These are phyloP conservation scores for Scheffersomyces quercinus DNA, from an alignment of 1,139 yeast species.

Conservation along the genomic window DNA sequence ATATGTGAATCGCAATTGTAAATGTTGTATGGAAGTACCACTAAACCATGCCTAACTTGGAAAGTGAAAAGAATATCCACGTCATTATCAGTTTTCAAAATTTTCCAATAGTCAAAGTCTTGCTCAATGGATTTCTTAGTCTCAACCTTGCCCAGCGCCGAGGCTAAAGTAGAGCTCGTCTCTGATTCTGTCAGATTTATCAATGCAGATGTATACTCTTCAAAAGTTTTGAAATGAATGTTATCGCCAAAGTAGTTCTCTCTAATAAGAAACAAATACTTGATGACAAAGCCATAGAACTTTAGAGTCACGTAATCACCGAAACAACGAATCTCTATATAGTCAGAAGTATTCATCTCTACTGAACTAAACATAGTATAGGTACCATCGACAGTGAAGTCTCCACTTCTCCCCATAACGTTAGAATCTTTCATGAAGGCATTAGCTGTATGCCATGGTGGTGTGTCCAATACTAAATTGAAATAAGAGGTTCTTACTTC, in stretches of 20 bases:
- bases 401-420: constrained; percentile 62
- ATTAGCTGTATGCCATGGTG: constrained; percentile 87
- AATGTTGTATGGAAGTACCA: constrained; percentile 70
- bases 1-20: constrained; percentile 67
- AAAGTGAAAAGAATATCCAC: constrained; percentile 74
- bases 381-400: constrained; percentile 63
- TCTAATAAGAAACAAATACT: constrained; percentile 72
- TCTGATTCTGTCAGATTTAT: constrained; percentile 5
- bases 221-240: constrained; percentile 80
- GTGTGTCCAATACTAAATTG: constrained; percentile 67
- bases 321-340: constrained; percentile 61
- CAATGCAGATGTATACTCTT: constrained; percentile 57
- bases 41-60: constrained; percentile 66
- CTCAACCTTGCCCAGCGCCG: not conserved
- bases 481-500: constrained; percentile 58
- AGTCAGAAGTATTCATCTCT: constrained; percentile 67
- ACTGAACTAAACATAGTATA: constrained; percentile 62
- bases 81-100: constrained; percentile 64
- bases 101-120: constrained; percentile 37
- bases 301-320: constrained; percentile 70
- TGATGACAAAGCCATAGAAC: constrained; percentile 76
- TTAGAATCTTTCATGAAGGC: constrained; percentile 65
- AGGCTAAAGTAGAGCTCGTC: constrained; percentile 1
- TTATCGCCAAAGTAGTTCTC: constrained; percentile 91
- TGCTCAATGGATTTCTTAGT: constrained; percentile 2